A percentile compares a stretch with the other conserved stretches of the same genome.
Evolutionary conservation across 371 early-diverging fungal species (phyloP).

Genomic region (Dichotomocladium elegans): DNA sequence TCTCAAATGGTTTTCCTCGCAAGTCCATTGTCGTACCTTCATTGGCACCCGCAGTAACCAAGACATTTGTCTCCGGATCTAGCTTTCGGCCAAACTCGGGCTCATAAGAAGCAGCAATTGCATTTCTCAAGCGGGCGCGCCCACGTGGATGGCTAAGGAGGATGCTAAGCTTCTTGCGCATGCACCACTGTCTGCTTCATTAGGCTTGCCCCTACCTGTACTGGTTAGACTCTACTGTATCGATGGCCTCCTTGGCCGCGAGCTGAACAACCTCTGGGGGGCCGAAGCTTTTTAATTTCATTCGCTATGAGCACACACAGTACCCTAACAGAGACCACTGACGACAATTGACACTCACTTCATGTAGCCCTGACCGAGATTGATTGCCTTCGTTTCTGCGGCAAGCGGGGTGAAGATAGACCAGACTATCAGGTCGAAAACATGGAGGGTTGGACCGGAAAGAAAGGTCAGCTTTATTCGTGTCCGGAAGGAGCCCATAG

Average conservation of each 20-base stretch:
- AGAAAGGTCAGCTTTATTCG: too few relatives aligned
- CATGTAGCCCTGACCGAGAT: slow-evolving; percentile 93
- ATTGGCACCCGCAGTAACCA: slow-evolving; percentile 92
- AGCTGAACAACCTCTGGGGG: slow-evolving; percentile 82
- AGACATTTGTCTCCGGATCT: slow-evolving; percentile 79
- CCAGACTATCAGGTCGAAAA: too few relatives aligned
- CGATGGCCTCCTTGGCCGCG: slow-evolving; percentile 74
- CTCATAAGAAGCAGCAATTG: slow-evolving; percentile 74
- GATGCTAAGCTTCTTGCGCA: not conserved
- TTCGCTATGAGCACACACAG: not conserved
- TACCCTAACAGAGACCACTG: too few relatives aligned
- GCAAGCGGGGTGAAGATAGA: slow-evolving; percentile 90
- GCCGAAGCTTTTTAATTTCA: slow-evolving; percentile 86
- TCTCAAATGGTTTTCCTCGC: too few relatives aligned
- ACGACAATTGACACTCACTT: slow-evolving; percentile 47
- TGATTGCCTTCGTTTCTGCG: slow-evolving; percentile 81
- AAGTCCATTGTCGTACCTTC: slow-evolving; percentile 83
- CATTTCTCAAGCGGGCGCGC: slow-evolving; percentile 75
- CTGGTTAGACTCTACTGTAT: slow-evolving; percentile 69
- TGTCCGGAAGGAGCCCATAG: too few relatives aligned
- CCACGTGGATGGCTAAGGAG: slow-evolving; percentile 67
- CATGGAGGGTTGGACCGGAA: too few relatives aligned
- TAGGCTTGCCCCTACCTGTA: slow-evolving; percentile 48
- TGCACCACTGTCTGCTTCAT: not conserved
- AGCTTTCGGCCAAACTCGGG: slow-evolving; percentile 63